Evolutionary conservation across 768 basidiomycete species (phyloP), one percentile per base, ranked within the genome.

Genomic region (Mycena alexandri): DNA sequence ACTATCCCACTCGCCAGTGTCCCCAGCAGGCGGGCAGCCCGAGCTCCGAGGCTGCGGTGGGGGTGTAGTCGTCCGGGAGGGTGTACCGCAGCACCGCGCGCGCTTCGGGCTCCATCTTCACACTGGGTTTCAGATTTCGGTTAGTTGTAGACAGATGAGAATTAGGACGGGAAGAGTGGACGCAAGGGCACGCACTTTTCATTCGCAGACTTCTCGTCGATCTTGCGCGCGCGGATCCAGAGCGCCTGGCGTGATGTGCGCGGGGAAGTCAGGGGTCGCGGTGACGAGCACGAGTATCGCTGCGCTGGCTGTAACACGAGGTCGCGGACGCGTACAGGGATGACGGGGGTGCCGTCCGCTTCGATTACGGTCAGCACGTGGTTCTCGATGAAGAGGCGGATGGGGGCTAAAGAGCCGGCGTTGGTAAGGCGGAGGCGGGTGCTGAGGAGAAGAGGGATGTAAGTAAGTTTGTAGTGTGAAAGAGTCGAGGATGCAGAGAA

Each of bases 401-500:
- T 78, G 36, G 81, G 76, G 9, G 84, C 82, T 73, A 87, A 84
- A 7, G 84, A 78, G 36, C 82, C 86, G 43, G 82, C 75, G 76
- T 87, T 82, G 64, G 84, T 75, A 43, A 87, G 68, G 50, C 86
- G 84, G 24, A 87, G 72, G 57, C 86, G 86, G 67, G 85, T 85
- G 24, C 77, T 72, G 29, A 29, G 29, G 29, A 29, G 53, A 2
- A 29, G 38, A 14, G 38, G 6, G 29, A 29, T 29, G 29, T 29
- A 29, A 29, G 29, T 29, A 29, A 29, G 29, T 29, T 29, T 29
- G 29, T 29, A 29, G 29, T 29, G 29, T 29, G 29, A 29, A 29
- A 29, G 29, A 29, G 29, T 29, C 29, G 29, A 29, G 29, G 29
- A 29, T 29, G 29, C 29, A 29, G 29, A 29, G 29, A 29, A 29